These are phyloP conservation scores for Medicago lupulina DNA, from an alignment of 306 rosid species.

Conservation along the genomic window DNA sequence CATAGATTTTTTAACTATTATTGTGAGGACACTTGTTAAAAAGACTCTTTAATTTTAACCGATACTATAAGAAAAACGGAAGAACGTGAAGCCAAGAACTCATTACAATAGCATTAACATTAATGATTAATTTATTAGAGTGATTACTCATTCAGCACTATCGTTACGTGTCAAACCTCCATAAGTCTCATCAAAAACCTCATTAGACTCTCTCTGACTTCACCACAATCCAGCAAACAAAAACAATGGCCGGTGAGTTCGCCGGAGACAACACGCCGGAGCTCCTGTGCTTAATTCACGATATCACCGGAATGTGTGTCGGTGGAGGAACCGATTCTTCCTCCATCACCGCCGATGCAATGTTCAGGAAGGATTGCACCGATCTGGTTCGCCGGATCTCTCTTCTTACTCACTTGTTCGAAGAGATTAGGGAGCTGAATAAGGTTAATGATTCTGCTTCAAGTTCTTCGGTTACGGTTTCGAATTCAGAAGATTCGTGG, in stretches of 20 bases:
- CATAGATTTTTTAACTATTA: too few relatives aligned
- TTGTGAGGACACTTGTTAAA: too few relatives aligned
- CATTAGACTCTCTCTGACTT: conserved; percentile 45
- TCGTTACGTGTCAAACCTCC: conserved; percentile 41
- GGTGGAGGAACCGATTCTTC: conserved; percentile 44
- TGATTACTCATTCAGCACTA: conserved; percentile 20
- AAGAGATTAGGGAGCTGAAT: conserved; percentile 73
- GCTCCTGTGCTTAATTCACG: conserved; percentile 57
- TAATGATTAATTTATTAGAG: conserved; percentile 1
- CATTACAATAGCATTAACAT: background rate
- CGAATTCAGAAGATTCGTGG: conserved; percentile 54
- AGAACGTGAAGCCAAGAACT: conserved; percentile 48
- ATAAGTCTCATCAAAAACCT: conserved; percentile 33
- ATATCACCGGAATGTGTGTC: conserved; percentile 57
- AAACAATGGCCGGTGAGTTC: conserved; percentile 67
- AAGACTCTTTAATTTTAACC: too few relatives aligned
- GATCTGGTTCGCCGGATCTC: conserved; percentile 98
- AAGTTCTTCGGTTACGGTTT: conserved; percentile 40
- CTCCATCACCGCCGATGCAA: conserved; percentile 38
- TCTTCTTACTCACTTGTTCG: conserved; percentile 76
- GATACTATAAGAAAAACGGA: background rate
- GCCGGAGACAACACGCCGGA: conserved; percentile 60
- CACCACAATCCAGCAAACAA: background rate
- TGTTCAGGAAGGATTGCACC: conserved; percentile 80
- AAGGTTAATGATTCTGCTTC: conserved; percentile 47